These are phyloP conservation scores for Babesia ovata DNA, from an alignment of 169 alveolate species.

Conservation along the genomic window DNA sequence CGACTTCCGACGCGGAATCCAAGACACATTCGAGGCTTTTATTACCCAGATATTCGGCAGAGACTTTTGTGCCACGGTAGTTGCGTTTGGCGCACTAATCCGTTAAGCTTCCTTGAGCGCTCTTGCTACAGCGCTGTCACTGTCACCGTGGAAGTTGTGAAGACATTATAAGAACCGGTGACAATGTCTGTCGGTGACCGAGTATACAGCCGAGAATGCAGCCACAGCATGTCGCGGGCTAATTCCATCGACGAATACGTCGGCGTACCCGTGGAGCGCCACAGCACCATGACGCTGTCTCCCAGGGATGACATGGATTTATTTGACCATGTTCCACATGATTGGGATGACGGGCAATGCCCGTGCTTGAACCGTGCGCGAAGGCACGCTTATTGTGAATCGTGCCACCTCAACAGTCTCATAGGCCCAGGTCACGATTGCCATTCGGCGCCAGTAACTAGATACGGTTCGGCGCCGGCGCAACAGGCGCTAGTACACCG, in stretches of 20 bases:
- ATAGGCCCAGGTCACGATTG: not conserved
- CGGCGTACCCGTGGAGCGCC: conserved; percentile 1
- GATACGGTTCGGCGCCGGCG: not conserved
- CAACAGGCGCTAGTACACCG: conserved; percentile 11
- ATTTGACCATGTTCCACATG: not conserved
- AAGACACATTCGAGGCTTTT: no score
- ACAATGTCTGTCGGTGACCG: no score
- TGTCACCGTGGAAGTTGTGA: no score
- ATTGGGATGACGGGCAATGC: not conserved
- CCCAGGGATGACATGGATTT: not conserved
- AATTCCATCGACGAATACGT: not conserved
- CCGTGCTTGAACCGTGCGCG: conserved; percentile 2
- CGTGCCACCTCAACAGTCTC: not conserved
- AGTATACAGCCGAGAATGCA: no score
- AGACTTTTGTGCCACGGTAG: no score
- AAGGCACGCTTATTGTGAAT: not conserved
- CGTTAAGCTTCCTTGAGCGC: no score
- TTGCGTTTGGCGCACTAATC: no score
- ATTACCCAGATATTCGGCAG: no score
- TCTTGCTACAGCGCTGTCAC: no score
- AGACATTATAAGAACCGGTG: no score
- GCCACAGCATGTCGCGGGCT: no score
- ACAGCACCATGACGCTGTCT: not conserved
- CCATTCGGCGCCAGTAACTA: not conserved
- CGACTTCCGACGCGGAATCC: no score